Percentiles rank a stretch among this genome's conserved stretches.
These are phyloP conservation scores for Pseudogymnoascus sp. DNA, from an alignment of 2,329 filamentous ascomycete genomes.

Conservation along the genomic window DNA sequence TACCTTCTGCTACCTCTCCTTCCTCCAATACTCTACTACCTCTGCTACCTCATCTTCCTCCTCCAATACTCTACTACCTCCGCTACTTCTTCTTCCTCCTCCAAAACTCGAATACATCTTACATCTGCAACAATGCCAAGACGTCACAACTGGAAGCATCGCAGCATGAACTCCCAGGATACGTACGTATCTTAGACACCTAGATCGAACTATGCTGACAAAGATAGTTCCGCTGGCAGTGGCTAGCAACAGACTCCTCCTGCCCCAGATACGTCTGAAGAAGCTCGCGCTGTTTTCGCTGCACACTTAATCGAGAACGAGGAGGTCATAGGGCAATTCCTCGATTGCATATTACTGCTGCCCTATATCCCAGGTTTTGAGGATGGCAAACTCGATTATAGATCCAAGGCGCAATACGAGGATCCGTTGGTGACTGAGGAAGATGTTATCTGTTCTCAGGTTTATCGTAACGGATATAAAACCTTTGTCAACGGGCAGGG, in stretches of 20 bases:
- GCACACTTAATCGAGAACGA: no score
- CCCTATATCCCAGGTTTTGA: no score
- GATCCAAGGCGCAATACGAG: no score
- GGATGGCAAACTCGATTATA: no score
- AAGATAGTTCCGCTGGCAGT: not conserved
- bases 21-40: not conserved
- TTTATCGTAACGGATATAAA: not conserved
- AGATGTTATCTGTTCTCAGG: not conserved
- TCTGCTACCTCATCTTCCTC: not conserved
- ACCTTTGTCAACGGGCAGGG: not conserved
- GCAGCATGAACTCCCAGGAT: not conserved
- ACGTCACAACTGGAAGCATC: no score
- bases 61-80: not conserved
- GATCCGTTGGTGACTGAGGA: not conserved
- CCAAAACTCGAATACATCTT: no score
- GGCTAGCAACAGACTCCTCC: no score
- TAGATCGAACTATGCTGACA: not conserved
- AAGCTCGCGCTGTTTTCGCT: not conserved
- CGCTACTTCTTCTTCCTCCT: no score
- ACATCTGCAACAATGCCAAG: no score
- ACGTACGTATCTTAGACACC: not conserved
- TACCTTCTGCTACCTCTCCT: not conserved
- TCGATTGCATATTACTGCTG: no score
- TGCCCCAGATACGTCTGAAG: no score
- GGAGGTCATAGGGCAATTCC: no score